Percentiles rank a stretch among this genome's conserved stretches.
Evolutionary conservation across 306 rosid genomes (phyloP).

Genomic region (Inga leiocalycina): DNA sequence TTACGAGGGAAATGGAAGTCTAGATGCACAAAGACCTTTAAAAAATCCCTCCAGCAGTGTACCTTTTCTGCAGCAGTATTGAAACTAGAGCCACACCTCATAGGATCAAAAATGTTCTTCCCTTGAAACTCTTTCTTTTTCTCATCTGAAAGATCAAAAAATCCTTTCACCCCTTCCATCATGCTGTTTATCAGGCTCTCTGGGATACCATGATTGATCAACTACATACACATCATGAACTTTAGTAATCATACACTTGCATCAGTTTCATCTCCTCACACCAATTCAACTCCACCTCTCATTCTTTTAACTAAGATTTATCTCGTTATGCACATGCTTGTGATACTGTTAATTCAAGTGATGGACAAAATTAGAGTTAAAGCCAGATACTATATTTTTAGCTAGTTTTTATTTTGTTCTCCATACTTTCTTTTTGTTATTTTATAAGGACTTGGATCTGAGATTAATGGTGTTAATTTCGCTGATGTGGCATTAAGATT

Average conservation of each 20-base stretch:
- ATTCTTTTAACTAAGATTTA: background rate
- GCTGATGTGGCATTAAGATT: too few relatives aligned
- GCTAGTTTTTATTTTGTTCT: too few relatives aligned
- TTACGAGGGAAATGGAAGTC: slow-evolving; percentile 44
- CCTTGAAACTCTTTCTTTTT: background rate
- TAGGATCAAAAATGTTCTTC: background rate
- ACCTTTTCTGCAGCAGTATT: background rate
- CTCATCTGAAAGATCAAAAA: slow-evolving; percentile 4
- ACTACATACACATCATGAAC: background rate
- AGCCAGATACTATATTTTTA: background rate
- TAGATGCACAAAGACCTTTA: slow-evolving; percentile 43
- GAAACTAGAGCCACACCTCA: background rate
- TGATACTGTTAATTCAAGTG: too few relatives aligned
- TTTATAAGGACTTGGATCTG: too few relatives aligned
- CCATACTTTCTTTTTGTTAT: too few relatives aligned
- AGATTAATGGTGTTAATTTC: too few relatives aligned
- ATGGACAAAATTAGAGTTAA: too few relatives aligned
- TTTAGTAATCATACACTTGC: background rate
- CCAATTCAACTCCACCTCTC: background rate
- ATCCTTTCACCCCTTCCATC: slow-evolving; percentile 5
- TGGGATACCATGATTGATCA: background rate
- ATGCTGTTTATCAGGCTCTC: background rate
- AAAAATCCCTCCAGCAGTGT: slow-evolving; percentile 44
- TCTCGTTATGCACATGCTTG: background rate
- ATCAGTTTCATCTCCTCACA: background rate